Evolutionary conservation across 2,329 filamentous ascomycete genomes (phyloP).

Genomic region (Aureobasidium mangrovei): DNA sequence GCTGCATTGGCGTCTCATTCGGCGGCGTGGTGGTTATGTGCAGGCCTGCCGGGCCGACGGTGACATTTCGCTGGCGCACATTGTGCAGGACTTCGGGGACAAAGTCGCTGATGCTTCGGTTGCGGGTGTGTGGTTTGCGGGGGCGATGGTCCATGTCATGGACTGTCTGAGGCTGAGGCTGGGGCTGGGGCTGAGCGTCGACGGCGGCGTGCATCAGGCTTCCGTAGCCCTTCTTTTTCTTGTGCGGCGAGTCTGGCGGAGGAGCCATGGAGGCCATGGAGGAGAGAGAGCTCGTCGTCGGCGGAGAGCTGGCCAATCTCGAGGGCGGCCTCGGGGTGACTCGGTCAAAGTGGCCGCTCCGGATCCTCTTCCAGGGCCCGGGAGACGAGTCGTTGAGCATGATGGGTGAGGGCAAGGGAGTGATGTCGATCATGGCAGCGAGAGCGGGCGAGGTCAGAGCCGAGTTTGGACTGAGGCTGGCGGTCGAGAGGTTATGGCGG

Average conservation of each 20-base stretch:
- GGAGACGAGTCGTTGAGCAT: conserved; percentile 29
- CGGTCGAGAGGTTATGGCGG: conserved; percentile 6
- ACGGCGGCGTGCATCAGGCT: conserved; percentile 34
- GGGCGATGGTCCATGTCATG: not conserved
- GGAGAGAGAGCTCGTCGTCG: conserved; percentile 19
- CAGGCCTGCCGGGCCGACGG: conserved; percentile 50
- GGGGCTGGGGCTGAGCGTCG: conserved; percentile 21
- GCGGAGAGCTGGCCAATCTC: conserved; percentile 27
- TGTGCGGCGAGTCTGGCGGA: conserved; percentile 26
- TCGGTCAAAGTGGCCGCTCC: conserved; percentile 25
- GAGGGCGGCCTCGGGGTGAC: conserved; percentile 16
- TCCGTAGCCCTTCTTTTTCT: conserved; percentile 41
- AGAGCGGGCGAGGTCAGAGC: conserved; percentile 40
- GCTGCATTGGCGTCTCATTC: conserved; percentile 49
- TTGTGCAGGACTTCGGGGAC: conserved; percentile 61
- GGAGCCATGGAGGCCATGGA: conserved; percentile 15
- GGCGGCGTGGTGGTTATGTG: conserved; percentile 41
- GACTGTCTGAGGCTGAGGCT: not conserved
- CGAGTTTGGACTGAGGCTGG: conserved; percentile 27
- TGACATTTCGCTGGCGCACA: conserved; percentile 60
- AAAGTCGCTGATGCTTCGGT: conserved; percentile 85
- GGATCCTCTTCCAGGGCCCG: conserved; percentile 34
- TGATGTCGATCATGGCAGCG: conserved; percentile 41
- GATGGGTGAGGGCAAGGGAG: conserved; percentile 44
- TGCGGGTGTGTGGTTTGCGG: conserved; percentile 49